Evolutionary conservation across 306 rosid genomes (phyloP).

Genomic region (Dryas alaskensis): DNA sequence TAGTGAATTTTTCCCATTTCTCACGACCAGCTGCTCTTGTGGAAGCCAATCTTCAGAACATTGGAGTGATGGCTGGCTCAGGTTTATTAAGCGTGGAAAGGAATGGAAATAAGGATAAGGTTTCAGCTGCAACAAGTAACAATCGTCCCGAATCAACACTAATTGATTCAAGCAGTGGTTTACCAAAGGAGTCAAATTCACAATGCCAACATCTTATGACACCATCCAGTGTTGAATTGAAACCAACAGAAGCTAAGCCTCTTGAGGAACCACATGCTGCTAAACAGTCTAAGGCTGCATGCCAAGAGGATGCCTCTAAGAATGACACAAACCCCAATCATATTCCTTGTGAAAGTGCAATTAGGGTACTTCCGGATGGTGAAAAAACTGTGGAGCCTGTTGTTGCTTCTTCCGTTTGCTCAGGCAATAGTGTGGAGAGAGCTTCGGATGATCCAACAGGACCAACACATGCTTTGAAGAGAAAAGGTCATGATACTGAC

Average conservation of each 20-base stretch:
- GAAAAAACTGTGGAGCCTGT: slow-evolving; percentile 47
- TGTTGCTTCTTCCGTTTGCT: slow-evolving; percentile 74
- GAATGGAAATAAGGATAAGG: slow-evolving; percentile 38
- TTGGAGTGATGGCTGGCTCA: slow-evolving; percentile 37
- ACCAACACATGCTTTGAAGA: slow-evolving; percentile 40
- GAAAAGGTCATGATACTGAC: slow-evolving; percentile 59
- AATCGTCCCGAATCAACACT: slow-evolving; percentile 42
- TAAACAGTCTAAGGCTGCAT: slow-evolving; percentile 42
- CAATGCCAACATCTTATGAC: slow-evolving; percentile 40
- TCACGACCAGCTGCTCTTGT: slow-evolving; percentile 61
- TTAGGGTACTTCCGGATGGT: slow-evolving; percentile 35
- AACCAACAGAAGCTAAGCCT: slow-evolving; percentile 40
- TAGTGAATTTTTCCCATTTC: slow-evolving; percentile 79
- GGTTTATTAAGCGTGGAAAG: slow-evolving; percentile 38
- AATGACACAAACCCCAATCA: slow-evolving; percentile 42
- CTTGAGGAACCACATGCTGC: slow-evolving; percentile 44
- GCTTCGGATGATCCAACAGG: slow-evolving; percentile 40
- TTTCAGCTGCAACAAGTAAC: slow-evolving; percentile 34
- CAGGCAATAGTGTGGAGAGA: slow-evolving; percentile 61
- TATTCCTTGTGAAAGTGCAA: slow-evolving; percentile 41
- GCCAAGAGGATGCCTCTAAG: slow-evolving; percentile 44
- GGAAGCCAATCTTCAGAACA: slow-evolving; percentile 52
- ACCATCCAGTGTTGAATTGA: slow-evolving; percentile 48
- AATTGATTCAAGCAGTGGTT: slow-evolving; percentile 35
- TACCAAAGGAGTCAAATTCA: slow-evolving; percentile 34